Percentiles rank a stretch among this genome's conserved stretches.
phyloP scores from a whole-genome alignment of 805 yeast genomes.

The Saccharomyces kudriavzevii region DNA sequence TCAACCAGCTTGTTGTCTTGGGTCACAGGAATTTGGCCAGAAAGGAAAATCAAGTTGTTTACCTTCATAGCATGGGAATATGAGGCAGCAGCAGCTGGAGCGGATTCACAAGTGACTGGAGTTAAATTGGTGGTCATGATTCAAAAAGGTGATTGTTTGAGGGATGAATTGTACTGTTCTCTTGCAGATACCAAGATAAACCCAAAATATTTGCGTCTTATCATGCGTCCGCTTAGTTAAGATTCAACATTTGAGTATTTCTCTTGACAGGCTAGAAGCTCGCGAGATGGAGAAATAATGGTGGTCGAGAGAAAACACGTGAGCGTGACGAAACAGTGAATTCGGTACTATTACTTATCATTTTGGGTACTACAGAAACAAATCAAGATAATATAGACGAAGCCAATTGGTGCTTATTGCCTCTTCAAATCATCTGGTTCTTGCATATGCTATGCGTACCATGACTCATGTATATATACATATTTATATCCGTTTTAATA shows the following conservation, averaged over 20 bases:
- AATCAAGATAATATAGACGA: neutral
- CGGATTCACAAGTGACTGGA: constrained; percentile 58
- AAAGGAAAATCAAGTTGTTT: constrained; percentile 78
- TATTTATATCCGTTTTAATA: neutral
- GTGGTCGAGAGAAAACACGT: neutral
- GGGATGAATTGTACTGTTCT: neutral
- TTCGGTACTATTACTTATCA: neutral
- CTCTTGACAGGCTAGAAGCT: neutral
- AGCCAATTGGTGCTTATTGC: neutral
- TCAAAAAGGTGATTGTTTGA: constrained; percentile 3
- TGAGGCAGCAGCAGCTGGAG: constrained; percentile 96
- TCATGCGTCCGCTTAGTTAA: neutral
- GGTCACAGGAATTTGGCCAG: constrained; percentile 92
- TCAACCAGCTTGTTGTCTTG: constrained; percentile 71
- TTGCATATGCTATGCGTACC: neutral
- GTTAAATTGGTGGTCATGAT: constrained; percentile 22
- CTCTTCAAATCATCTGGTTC: neutral
- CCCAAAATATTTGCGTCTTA: neutral
- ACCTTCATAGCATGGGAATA: constrained; percentile 94
- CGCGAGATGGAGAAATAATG: neutral
- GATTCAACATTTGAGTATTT: neutral
- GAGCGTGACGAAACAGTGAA: neutral
- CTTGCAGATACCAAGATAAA: neutral
- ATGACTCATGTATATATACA: neutral
- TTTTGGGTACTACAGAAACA: neutral